Conservation (phyloP, 2,329 filamentous ascomycete species). For the Kalmusia sp. region DNA sequence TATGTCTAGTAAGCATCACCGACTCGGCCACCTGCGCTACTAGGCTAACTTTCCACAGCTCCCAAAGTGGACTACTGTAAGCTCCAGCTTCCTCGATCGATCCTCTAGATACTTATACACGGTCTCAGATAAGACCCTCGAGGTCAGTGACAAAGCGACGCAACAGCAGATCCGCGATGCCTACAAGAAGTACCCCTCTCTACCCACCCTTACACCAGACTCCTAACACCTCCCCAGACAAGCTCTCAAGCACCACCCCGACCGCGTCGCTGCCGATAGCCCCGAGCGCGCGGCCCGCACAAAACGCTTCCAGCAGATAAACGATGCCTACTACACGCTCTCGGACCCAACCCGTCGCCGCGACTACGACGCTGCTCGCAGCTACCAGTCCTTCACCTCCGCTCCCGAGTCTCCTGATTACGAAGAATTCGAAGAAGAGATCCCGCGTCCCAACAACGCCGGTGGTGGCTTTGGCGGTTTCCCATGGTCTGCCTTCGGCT, state of each 20-base stretch:
- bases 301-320: constrained; percentile 87
- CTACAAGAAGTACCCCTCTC: constrained; percentile 77
- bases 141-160: constrained; percentile 74
- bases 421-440: constrained; percentile 58
- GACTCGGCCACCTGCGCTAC: neutral
- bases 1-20: constrained; percentile 30
- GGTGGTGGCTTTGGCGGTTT: constrained; percentile 57
- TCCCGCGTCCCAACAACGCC: constrained; percentile 47
- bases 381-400: constrained; percentile 57
- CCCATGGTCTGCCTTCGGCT: constrained; percentile 79
- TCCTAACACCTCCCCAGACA: constrained; percentile 60
- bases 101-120: neutral
- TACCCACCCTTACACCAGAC: neutral
- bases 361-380: constrained; percentile 82
- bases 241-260: constrained; percentile 90
- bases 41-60: constrained; percentile 26
- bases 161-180: constrained; percentile 88
- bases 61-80: constrained; percentile 36
- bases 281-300: constrained; percentile 84
- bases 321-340: constrained; percentile 91
- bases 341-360: constrained; percentile 78
- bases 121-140: constrained; percentile 57
- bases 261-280: constrained; percentile 83
- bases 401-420: constrained; percentile 51
- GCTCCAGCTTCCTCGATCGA: neutral